Base-by-base conservation (phyloP, 352 stramenopile species). In the Elongisporangium undulatum region DNA sequence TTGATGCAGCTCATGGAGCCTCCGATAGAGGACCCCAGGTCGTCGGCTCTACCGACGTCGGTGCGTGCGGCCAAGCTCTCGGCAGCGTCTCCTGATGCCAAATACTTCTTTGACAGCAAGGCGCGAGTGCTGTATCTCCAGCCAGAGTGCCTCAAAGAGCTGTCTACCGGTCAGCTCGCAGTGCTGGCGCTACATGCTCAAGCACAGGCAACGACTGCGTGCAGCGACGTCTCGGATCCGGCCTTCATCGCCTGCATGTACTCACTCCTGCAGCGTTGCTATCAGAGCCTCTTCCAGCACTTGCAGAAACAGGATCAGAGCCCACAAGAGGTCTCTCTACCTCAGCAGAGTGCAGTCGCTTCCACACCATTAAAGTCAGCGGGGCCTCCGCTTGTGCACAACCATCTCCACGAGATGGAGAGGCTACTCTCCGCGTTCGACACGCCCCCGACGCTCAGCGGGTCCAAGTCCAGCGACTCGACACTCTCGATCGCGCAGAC, bases 101-200 rank as follows among this genome's bases (percentile, higher is more conserved):
- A 20, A 16, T 19, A 57, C 12, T 53, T 62, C 38, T 50, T 71
- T 13, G 72, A 81, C 55, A 4, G 34, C 15, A 20, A 24, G 29
- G 68, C 45, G 1, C 53, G 53, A 6, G 75, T 62, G 20, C 62
- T 90, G 34, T 87, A 67, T 24, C 50, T 87, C 0, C 64, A 55
- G 5, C 51, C 61, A 2, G 45, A 53, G 29, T 73, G 71, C 19
- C 54, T 90, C 13, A 34, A 72, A 4, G 57, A 80, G 2, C 61
- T 84, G 16, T 75, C 77, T 10, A 69, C 72, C 0, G 79, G 82
- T 0, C 77, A 92, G 38, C 45, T 90, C 4, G 73, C 77, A 0
- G 49, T 92, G 9, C 59, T 89, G 21, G 53, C 82, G 8, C 61
- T 92, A 24, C 75, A 89, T 61, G 77, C 77, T n/a, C 26, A 86